Conservation (phyloP, 2,329 filamentous ascomycete species). For the Fusarium nurragi region DNA sequence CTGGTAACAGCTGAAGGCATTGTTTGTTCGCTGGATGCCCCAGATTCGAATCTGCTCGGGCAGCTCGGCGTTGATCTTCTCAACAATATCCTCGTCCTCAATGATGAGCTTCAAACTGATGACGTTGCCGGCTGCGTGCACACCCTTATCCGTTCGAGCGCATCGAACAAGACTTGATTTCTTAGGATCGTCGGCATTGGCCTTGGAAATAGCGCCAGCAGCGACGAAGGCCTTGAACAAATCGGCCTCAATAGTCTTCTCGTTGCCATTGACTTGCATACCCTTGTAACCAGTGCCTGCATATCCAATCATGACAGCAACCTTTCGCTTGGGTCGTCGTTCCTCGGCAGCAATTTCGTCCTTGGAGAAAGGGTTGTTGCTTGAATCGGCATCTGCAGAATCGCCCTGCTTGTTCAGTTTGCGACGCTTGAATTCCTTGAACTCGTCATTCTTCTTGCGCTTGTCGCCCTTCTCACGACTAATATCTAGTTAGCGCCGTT, state of each 20-base stretch:
- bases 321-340: constrained; percentile 92
- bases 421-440: constrained; percentile 54
- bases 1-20: constrained; percentile 93
- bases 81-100: constrained; percentile 85
- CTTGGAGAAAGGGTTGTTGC: constrained; percentile 64
- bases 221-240: constrained; percentile 91
- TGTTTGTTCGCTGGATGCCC: constrained; percentile 90
- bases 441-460: constrained; percentile 53
- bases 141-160: constrained; percentile 95
- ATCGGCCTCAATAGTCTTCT: constrained; percentile 96
- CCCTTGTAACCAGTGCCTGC: constrained; percentile 96
- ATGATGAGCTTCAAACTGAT: constrained; percentile 96
- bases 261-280: constrained; percentile 85
- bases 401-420: constrained; percentile 53
- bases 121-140: constrained; percentile 94
- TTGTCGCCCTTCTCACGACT: constrained; percentile 52
- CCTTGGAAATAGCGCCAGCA: constrained; percentile 93
- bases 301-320: constrained; percentile 94
- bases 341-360: constrained; percentile 90
- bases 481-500: constrained; percentile 49
- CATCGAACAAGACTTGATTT: constrained; percentile 95
- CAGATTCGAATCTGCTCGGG: constrained; percentile 92
- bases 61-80: constrained; percentile 89
- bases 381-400: constrained; percentile 42
- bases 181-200: constrained; percentile 95